phyloP scores from a whole-genome alignment of 805 yeast species.

The Yamadazyma paraphyllophila region DNA sequence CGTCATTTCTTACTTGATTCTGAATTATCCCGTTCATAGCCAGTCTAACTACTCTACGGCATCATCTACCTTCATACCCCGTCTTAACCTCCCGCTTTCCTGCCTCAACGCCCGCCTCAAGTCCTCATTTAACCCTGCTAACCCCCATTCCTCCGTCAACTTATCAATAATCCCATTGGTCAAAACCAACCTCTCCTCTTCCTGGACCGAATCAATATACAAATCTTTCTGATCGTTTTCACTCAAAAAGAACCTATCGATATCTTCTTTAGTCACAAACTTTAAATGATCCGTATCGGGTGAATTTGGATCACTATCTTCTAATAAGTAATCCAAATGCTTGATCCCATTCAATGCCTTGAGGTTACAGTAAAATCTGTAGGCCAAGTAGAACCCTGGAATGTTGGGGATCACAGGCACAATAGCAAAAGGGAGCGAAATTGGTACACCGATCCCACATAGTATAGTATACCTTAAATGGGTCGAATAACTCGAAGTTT shows the following conservation, averaged over 20 bases:
- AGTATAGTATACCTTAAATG: constrained; percentile 57
- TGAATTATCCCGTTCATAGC: neutral
- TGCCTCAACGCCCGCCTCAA: constrained; percentile 53
- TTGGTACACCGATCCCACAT: constrained; percentile 64
- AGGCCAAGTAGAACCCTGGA: constrained; percentile 84
- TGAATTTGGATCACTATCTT: constrained; percentile 12
- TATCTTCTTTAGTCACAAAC: constrained; percentile 14
- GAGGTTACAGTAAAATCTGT: constrained; percentile 79
- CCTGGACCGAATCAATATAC: constrained; percentile 14
- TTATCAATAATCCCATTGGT: constrained; percentile 45
- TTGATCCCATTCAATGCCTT: constrained; percentile 74
- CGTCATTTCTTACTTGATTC: no score
- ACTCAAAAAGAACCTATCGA: constrained; percentile 20
- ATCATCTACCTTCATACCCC: constrained; percentile 17
- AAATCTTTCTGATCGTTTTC: constrained; percentile 6
- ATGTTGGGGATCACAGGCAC: constrained; percentile 88
- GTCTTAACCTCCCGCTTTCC: constrained; percentile 38
- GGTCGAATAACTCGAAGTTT: constrained; percentile 42
- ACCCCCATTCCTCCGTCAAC: constrained; percentile 44
- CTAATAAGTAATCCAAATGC: constrained; percentile 60
- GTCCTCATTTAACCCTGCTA: constrained; percentile 43
- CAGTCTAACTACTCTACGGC: constrained; percentile 14
- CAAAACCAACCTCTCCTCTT: constrained; percentile 40
- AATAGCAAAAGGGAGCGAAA: constrained; percentile 75
- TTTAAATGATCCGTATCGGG: constrained; percentile 22